Evolutionary conservation across 2,329 filamentous ascomycete genomes (phyloP).

Genomic region (Cladosporium cucumerinum): DNA sequence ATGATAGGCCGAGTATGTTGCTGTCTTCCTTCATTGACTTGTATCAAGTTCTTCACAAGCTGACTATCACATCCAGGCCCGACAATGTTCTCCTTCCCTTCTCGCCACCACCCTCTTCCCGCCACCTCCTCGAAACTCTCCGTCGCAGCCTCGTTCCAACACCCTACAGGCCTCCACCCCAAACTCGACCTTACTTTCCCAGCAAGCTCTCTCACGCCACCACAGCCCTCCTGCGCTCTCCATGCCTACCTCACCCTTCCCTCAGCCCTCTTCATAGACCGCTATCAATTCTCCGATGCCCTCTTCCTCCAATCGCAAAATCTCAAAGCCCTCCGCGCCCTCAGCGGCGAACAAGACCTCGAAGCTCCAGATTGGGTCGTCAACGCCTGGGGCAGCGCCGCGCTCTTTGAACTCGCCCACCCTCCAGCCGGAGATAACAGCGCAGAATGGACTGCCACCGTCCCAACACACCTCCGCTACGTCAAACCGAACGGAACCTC

Average conservation of each 20-base stretch:
- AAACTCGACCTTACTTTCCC: slow-evolving; percentile 67
- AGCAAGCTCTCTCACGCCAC: slow-evolving; percentile 46
- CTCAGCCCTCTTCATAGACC: slow-evolving; percentile 76
- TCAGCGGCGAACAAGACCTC: slow-evolving; percentile 77
- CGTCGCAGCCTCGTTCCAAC: slow-evolving; percentile 58
- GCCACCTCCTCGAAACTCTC: slow-evolving; percentile 31
- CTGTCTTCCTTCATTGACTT: background rate
- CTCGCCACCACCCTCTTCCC: slow-evolving; percentile 65
- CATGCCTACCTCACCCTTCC: slow-evolving; percentile 83
- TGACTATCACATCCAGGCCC: slow-evolving; percentile 47
- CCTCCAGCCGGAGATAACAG: slow-evolving; percentile 13
- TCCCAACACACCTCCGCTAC: slow-evolving; percentile 86
- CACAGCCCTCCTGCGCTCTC: slow-evolving; percentile 59
- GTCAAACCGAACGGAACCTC: slow-evolving; percentile 54
- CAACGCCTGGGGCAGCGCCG: slow-evolving; percentile 71
- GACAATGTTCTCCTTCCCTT: slow-evolving; percentile 78
- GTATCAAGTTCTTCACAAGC: background rate
- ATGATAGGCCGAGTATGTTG: slow-evolving; percentile 59
- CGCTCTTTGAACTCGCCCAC: slow-evolving; percentile 68
- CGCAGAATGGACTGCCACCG: slow-evolving; percentile 58
- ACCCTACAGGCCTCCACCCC: slow-evolving; percentile 79
- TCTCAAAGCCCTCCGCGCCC: slow-evolving; percentile 63
- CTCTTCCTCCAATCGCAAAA: slow-evolving; percentile 81
- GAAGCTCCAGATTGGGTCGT: slow-evolving; percentile 85
- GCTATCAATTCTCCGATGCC: slow-evolving; percentile 74